Conservation (phyloP, 2,329 filamentous ascomycete genomes). For the Macrophomina pseudophaseolina region DNA sequence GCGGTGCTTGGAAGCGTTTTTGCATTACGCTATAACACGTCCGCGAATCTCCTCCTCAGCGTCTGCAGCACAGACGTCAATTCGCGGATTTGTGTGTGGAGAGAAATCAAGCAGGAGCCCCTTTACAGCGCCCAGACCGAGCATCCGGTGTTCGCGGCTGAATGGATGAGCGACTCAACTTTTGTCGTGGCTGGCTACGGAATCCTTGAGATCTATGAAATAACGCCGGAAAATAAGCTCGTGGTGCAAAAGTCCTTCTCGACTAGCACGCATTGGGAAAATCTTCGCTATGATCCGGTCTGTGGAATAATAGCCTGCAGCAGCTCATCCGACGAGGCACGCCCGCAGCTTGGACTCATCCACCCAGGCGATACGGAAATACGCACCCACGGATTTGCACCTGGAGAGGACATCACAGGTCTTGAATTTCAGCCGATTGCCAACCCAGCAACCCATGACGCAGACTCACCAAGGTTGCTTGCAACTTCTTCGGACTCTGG, state of each 20-base stretch:
- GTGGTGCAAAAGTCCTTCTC: conserved; percentile 39
- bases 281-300: conserved; percentile 45
- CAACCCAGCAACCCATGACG: conserved; percentile 27
- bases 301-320: conserved; percentile 47
- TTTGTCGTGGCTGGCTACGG: conserved; percentile 53
- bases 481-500: conserved; percentile 50
- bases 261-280: conserved; percentile 43
- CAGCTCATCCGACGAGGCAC: conserved; percentile 34
- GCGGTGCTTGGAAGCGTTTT: conserved; percentile 45
- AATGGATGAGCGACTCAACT: conserved; percentile 49
- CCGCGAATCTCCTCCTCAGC: conserved; percentile 40
- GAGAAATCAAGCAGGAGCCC: conserved; percentile 39
- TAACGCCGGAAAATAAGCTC: conserved; percentile 32
- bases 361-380: conserved; percentile 41
- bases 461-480: conserved; percentile 39
- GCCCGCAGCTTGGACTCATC: conserved; percentile 41
- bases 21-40: conserved; percentile 43
- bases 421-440: conserved; percentile 47
- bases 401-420: conserved; percentile 45
- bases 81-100: conserved; percentile 47
- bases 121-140: conserved; percentile 50
- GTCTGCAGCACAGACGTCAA: conserved; percentile 47
- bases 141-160: conserved; percentile 48
- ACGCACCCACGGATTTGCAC: conserved; percentile 38
- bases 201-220: conserved; percentile 45